These are phyloP conservation scores for Aegilops longissima DNA, from an alignment of 176 grass and related monocot genomes.

Conservation along the genomic window DNA sequence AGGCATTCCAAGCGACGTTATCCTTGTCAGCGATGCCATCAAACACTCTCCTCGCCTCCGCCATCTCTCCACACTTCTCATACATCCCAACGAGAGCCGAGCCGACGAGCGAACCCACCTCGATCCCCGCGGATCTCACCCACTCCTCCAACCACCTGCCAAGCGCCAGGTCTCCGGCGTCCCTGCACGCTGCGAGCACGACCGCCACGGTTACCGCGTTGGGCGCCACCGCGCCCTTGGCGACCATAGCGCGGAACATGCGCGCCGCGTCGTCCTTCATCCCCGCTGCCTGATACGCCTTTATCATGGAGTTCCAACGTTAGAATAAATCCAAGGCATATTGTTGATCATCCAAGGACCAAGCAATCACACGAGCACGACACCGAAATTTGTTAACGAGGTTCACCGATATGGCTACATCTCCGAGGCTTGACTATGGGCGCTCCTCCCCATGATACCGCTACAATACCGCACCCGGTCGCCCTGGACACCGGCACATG, in stretches of 20 bases:
- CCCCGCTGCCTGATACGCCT: constrained; percentile 17
- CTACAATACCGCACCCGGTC: no score
- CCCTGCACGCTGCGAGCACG: constrained; percentile 48
- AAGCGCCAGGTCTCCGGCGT: constrained; percentile 36
- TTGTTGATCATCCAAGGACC: no score
- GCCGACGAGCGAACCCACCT: constrained; percentile 37
- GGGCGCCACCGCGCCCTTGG: background rate
- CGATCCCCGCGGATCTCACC: constrained; percentile 24
- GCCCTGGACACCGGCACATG: no score
- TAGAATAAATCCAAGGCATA: no score
- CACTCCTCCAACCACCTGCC: constrained; percentile 59
- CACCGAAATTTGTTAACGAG: no score
- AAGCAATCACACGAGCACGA: no score
- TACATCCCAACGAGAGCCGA: constrained; percentile 4
- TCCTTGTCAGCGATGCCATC: constrained; percentile 51
- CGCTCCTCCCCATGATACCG: no score
- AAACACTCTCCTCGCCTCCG: constrained; percentile 53
- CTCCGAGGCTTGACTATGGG: no score
- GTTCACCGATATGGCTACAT: no score
- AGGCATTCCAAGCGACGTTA: constrained; percentile 70
- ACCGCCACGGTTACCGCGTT: background rate
- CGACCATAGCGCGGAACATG: constrained; percentile 14
- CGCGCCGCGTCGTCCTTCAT: background rate
- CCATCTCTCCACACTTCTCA: constrained; percentile 61
- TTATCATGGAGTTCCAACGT: constrained; percentile 22